Evolutionary conservation across 192 early-diverging fungal species (phyloP), one percentile per base, ranked within the genome.

Genomic region (Phlyctochytrium bullatum): DNA sequence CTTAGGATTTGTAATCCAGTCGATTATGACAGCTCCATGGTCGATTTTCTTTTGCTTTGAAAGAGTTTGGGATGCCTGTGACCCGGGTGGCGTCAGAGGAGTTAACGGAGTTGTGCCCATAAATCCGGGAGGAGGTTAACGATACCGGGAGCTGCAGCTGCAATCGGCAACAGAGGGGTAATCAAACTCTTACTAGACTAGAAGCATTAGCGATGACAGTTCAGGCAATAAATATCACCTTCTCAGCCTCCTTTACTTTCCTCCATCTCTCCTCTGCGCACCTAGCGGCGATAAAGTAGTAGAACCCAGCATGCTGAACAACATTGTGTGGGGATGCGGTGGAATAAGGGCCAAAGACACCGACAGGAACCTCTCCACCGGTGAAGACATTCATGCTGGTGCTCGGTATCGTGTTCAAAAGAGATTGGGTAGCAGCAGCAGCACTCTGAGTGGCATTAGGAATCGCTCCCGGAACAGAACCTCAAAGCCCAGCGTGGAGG

Each of bases 1-100:
- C 93, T 63, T 95, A 95, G n/a, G 91, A 86, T 66, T 93, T 93
- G 92, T 94, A 20, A 94, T 65, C 1, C 94, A 70, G 61, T 93
- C 92, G 60, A 95, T 92, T 3, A 91, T 88, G 14, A 86, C 31
- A 12, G 77, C 65, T 3, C 86, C 77, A 65, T 93, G 90, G 67
- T 80, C 78, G 40, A 69, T 50, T 0, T n/a, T 12, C 6, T 34
- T 47, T 61, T 72, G 61, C 10, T 63, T 36, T 1, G 54, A 40
- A 30, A 63, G 64, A n/a, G 63, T 17, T 3, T 51, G 32, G 17
- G 17, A 6, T 14, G 40, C 6, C 20, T 14, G 40, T 20, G 40
- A 47, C 10, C 10, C 20, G 6, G 54, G 25, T 10, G 54, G 25
- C n/a, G n/a, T n/a, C 10, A 25, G 12, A 6, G 54, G 25, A 47